A percentile compares a stretch with the other conserved stretches of the same genome.
Evolutionary conservation across 495 filamentous ascomycete genomes (phyloP).

Genomic region (Platismatia glauca): DNA sequence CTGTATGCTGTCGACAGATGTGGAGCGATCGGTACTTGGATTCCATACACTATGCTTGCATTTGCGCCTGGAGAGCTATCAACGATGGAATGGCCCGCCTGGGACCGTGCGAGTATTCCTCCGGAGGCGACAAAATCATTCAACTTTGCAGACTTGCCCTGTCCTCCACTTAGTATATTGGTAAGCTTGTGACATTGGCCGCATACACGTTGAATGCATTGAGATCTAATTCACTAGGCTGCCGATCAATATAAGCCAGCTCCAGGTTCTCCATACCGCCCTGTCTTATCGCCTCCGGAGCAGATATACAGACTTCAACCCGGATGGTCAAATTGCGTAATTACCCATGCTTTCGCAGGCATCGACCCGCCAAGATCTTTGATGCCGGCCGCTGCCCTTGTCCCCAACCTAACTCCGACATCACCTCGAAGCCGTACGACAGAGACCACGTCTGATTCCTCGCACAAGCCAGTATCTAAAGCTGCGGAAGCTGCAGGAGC

Average conservation of each 20-base stretch:
- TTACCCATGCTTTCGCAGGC: neutral
- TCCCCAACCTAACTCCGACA: neutral
- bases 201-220: neutral
- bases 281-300: neutral
- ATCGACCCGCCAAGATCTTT: conserved; percentile 9
- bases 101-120: neutral
- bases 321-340: conserved; percentile 2
- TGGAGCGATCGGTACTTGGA: neutral
- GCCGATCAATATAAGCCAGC: conserved; percentile 12
- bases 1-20: conserved; percentile 3
- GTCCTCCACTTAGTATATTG: conserved; percentile 10
- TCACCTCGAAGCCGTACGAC: neutral
- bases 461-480: neutral
- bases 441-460: neutral
- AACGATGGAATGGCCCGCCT: neutral
- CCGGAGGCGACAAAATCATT: conserved; percentile 2
- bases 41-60: conserved; percentile 8
- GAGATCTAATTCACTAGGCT: neutral
- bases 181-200: neutral
- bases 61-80: conserved; percentile 13
- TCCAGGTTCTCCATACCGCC: conserved; percentile 10
- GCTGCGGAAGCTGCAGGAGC: neutral
- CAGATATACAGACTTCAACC: conserved; percentile 4
- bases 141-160: conserved; percentile 14
- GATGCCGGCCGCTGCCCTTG: neutral